Evolutionary conservation across 371 early-diverging fungal species (phyloP).

Genomic region (Mucor racemosus): DNA sequence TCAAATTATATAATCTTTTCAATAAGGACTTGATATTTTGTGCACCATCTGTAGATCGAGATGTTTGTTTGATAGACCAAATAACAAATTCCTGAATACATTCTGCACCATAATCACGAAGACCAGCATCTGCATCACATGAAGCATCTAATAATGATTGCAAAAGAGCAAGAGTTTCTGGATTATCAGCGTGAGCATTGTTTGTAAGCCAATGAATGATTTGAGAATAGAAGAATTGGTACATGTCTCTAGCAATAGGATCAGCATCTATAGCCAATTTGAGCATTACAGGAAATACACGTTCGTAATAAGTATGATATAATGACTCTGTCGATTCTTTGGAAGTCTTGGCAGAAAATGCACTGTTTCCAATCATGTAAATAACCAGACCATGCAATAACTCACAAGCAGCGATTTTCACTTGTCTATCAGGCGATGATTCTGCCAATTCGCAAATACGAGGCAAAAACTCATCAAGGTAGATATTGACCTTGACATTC

Average conservation of each 20-base stretch:
- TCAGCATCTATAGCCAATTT: conserved; percentile 78
- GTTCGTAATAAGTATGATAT: conserved; percentile 65
- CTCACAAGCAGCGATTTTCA: conserved; percentile 80
- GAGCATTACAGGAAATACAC: conserved; percentile 72
- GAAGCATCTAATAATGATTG: conserved; percentile 72
- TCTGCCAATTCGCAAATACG: conserved; percentile 78
- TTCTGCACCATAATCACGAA: conserved; percentile 78
- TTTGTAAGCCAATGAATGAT: conserved; percentile 84
- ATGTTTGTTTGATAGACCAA: conserved; percentile 77
- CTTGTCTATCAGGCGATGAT: conserved; percentile 73
- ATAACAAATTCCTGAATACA: conserved; percentile 76
- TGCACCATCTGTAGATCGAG: conserved; percentile 48
- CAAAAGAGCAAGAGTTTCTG: conserved; percentile 75
- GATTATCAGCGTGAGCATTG: conserved; percentile 73
- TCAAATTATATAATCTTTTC: conserved; percentile 69
- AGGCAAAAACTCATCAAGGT: conserved; percentile 78
- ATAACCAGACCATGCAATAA: conserved; percentile 74
- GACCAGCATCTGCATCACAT: conserved; percentile 58
- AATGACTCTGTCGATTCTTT: conserved; percentile 53
- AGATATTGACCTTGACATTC: conserved; percentile 65
- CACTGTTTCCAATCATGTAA: conserved; percentile 75
- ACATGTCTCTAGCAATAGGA: conserved; percentile 69
- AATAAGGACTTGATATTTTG: conserved; percentile 74
- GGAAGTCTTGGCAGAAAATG: conserved; percentile 52
- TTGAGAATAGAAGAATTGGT: conserved; percentile 64